Percentiles rank a stretch among this genome's conserved stretches.
phyloP scores from a whole-genome alignment of 2,329 filamentous ascomycete species.

The Trematosphaeria pertusa region DNA sequence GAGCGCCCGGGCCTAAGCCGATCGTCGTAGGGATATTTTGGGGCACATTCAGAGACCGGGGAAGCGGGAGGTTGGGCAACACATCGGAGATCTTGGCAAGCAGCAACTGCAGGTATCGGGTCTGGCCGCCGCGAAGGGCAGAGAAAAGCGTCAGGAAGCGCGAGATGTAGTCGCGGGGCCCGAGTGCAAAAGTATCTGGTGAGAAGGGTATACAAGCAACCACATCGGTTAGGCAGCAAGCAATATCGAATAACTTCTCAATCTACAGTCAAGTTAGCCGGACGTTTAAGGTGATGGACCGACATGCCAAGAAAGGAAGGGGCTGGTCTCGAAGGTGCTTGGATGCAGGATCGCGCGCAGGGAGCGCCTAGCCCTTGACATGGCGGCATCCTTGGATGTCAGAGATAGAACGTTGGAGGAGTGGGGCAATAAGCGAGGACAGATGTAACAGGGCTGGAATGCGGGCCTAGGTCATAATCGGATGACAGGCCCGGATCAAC shows the following conservation, averaged over 20 bases:
- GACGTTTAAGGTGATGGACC: too few relatives aligned
- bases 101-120: conserved; percentile 78
- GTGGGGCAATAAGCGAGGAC: conserved; percentile 29
- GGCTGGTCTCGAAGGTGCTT: conserved; percentile 6
- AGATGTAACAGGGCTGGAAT: conserved; percentile 30
- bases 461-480: conserved; percentile 6
- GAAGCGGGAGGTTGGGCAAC: conserved; percentile 59
- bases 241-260: conserved; percentile 81
- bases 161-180: conserved; percentile 75
- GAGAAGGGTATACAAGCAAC: conserved; percentile 68
- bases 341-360: conserved; percentile 9
- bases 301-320: conserved; percentile 22
- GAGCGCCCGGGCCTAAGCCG: conserved; percentile 29
- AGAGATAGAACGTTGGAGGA: conserved; percentile 38
- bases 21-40: conserved; percentile 36
- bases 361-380: conserved; percentile 11
- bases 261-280: conserved; percentile 58
- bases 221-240: conserved; percentile 75
- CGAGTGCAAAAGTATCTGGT: conserved; percentile 59
- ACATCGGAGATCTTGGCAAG: conserved; percentile 77
- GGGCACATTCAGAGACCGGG: conserved; percentile 42
- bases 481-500: too few relatives aligned
- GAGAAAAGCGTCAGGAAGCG: conserved; percentile 71
- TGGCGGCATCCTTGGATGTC: conserved; percentile 21
- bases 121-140: conserved; percentile 74